Evolutionary conservation across 148 eudicot genomes (phyloP).

Genomic region (Tetragonia tetragonoides): DNA sequence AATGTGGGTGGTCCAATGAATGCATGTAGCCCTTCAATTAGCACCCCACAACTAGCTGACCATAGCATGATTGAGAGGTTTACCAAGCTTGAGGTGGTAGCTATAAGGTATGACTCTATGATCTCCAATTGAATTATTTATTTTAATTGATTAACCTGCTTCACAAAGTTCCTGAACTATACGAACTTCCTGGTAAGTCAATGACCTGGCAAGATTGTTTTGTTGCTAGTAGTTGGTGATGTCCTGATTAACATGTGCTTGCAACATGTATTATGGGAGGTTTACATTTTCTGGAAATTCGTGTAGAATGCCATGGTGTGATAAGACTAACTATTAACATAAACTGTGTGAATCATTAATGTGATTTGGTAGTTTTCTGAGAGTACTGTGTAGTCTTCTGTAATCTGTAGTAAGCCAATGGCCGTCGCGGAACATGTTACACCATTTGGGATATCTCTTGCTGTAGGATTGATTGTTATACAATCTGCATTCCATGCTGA

Average conservation of each 20-base stretch:
- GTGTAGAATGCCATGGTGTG: neutral
- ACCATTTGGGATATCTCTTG: neutral
- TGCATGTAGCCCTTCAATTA: conserved; percentile 80
- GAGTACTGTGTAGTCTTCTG: neutral
- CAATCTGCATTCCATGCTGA: too few relatives aligned
- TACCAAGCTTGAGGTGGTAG: conserved; percentile 62
- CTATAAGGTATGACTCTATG: conserved; percentile 53
- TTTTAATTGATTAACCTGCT: neutral
- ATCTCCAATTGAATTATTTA: neutral
- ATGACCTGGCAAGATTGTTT: neutral
- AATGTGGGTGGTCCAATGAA: conserved; percentile 66
- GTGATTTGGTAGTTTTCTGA: neutral
- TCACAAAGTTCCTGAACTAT: neutral
- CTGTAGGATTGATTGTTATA: neutral
- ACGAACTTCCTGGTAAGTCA: neutral
- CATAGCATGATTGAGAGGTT: conserved; percentile 63
- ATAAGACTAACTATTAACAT: neutral
- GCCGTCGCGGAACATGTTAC: neutral
- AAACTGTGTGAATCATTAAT: neutral
- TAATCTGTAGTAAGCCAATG: neutral
- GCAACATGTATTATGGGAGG: neutral
- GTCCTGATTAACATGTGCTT: too few relatives aligned
- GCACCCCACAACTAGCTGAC: conserved; percentile 53
- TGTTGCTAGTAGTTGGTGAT: neutral
- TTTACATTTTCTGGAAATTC: neutral